Evolutionary conservation across 148 eudicot genomes (phyloP).

Genomic region (Linanthus parryae): DNA sequence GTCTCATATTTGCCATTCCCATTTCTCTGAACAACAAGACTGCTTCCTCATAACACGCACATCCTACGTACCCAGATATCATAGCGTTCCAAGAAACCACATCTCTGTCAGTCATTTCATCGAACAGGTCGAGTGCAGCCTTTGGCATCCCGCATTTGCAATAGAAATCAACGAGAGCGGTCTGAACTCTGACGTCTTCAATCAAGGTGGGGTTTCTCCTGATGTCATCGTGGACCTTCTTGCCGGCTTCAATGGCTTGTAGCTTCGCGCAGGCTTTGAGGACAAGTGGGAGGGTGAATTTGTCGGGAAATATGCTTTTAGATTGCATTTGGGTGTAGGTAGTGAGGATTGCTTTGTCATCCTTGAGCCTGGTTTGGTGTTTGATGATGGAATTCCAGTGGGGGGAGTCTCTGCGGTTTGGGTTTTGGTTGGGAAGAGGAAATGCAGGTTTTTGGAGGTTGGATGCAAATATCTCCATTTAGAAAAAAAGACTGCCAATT

Average conservation of each 20-base stretch:
- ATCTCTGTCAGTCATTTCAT: slow-evolving; percentile 39
- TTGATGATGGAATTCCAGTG: slow-evolving; percentile 38
- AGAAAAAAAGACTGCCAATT: no score
- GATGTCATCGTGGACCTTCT: slow-evolving; percentile 22
- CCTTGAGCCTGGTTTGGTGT: slow-evolving; percentile 30
- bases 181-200: slow-evolving; percentile 29
- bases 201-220: slow-evolving; percentile 10
- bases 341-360: slow-evolving; percentile 30
- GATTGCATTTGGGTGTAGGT: slow-evolving; percentile 36
- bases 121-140: slow-evolving; percentile 35
- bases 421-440: background rate
- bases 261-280: slow-evolving; percentile 45
- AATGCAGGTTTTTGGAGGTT: slow-evolving; percentile 9
- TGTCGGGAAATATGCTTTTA: slow-evolving; percentile 30
- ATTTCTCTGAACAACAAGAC: slow-evolving; percentile 27
- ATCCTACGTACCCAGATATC: slow-evolving; percentile 45
- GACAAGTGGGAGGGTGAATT: slow-evolving; percentile 26
- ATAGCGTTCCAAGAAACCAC: slow-evolving; percentile 56
- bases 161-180: slow-evolving; percentile 42
- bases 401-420: slow-evolving; percentile 9
- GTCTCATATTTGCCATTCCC: slow-evolving; percentile 27
- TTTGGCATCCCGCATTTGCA: slow-evolving; percentile 39
- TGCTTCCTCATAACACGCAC: slow-evolving; percentile 28
- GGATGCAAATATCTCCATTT: slow-evolving; percentile 11
- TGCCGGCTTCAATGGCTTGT: slow-evolving; percentile 36